Conservation (phyloP, 176 grass and related monocot genomes). For the Aegilops tauschii region DNA sequence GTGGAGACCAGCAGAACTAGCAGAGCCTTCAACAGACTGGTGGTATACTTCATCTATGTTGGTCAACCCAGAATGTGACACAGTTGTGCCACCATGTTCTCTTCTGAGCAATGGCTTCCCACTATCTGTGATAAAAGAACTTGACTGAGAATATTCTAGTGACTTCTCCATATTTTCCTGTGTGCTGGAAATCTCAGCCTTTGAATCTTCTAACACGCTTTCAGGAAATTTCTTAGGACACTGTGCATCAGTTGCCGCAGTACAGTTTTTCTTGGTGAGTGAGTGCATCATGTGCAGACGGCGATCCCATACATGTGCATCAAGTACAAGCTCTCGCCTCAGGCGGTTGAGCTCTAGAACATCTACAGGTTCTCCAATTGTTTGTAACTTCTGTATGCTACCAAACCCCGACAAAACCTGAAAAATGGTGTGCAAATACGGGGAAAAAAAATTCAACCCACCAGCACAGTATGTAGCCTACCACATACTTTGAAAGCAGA, state of each 20-base stretch:
- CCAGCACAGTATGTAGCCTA: not conserved
- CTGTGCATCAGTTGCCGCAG: conserved; percentile 28
- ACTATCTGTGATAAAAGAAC: conserved; percentile 9
- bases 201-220: conserved; percentile 30
- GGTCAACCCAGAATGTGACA: conserved; percentile 36
- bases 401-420: conserved; percentile 45
- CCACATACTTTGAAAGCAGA: conserved; percentile 3
- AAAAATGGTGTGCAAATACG: conserved; percentile 11
- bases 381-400: conserved; percentile 42
- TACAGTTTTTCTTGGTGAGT: conserved; percentile 59
- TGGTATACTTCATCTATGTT: conserved; percentile 45
- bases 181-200: conserved; percentile 20
- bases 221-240: conserved; percentile 38
- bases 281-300: conserved; percentile 64
- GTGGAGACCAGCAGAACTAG: conserved; percentile 29
- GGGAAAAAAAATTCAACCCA: conserved; percentile 5
- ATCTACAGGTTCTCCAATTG: conserved; percentile 49
- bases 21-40: conserved; percentile 41
- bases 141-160: conserved; percentile 29
- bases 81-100: conserved; percentile 34
- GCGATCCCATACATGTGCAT: conserved; percentile 72
- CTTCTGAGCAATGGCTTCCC: conserved; percentile 22
- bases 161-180: conserved; percentile 22
- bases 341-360: conserved; percentile 79
- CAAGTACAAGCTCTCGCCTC: conserved; percentile 63